Evolutionary conservation across 805 yeast species (phyloP), one percentile per base, ranked within the genome.

Genomic region (Hanseniaspora taiwanica): DNA sequence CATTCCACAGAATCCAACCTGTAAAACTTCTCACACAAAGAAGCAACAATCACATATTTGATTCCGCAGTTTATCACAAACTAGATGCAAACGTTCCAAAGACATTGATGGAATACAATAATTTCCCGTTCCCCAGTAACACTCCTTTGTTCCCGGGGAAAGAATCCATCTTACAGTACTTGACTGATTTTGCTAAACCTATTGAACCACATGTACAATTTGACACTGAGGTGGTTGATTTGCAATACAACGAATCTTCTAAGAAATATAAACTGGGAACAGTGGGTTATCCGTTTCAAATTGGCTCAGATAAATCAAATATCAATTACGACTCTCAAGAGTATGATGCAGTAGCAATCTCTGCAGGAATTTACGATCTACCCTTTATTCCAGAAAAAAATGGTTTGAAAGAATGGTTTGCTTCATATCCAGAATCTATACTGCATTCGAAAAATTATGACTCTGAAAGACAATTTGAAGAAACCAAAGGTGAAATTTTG

Each of bases 71-170:
- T 42, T 81, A 81, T 54, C 67, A 71, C 38, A 55, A 62, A 32
- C 59, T 81, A 42, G 83, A 76, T 49, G 78, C 89, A 10, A 81
- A 81, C 51, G 74, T 80, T 24, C 76, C 77, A 24, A 64, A 65
- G 38, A 63, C 62, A 21, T 50, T 80, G 39, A 82, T 83, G 93
- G 77, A 72, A 40, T 81, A 68, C 49, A 65, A 66, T 29, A 66
- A 63, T 35, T 52, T 52, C 21, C 71, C 72, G 7, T 77, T 73
- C 50, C 69, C 69, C 4, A 53, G 53, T 6, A 55, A 58, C 2
- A 51, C 66, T 3, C 75, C 74, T 13, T 53, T 63, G n/a, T 84
- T 77, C 50, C 80, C 84, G 1, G 55, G 59, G 5, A 69, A 85
- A 46, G 46, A 56, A 0, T 77, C 75, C 36, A 84, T 84, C 8